Base-by-base conservation (phyloP, 2,329 filamentous ascomycete genomes). In the Apiospora saccharicola region DNA sequence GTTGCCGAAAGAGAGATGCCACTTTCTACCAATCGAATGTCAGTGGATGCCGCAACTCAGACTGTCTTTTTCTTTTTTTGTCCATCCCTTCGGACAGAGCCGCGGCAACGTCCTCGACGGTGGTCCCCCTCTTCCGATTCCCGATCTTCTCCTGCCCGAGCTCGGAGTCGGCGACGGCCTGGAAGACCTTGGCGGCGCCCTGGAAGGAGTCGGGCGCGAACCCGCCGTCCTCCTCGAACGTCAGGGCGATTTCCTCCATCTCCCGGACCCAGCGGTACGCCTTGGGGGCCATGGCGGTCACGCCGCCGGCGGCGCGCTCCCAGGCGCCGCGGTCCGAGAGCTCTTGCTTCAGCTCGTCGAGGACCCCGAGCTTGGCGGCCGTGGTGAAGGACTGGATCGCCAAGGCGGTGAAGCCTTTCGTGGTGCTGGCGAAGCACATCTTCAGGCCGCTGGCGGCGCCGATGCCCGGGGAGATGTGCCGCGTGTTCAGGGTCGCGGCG, bases 241-340 rank as follows among this genome's bases (percentile, higher is more conserved):
- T 93, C 72, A 87, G 83, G 4, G 88, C 89, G 78, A 95, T 94
- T 85, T 95, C 90, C 76, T 91, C 87, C 93, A 95, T 94, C 84
- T 95, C 93, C 46, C 86, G 85, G 0, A 94, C 90, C 92, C 93
- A 95, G 14, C 93, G 85, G 80, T 94, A 94, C 24, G 93, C 93
- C 82, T 95, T 95, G 10, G 90, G 89, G 34, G 92, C 86, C 88
- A 94, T 93, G 19, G 81, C 83, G 4, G 87, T 83, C 12, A 93
- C 83, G 2, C 86, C 83, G 44, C 79, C 83, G 76, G 89, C 86
- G 0, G 86, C 89, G 69, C 81, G 78, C 37, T 82, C 79, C 19
- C 85, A 84, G 47, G 85, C 81, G 2, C 77, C 79, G 0, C 30
- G 57, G 34, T 64, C 34, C 8, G 57, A n/a, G 91, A 94, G 80